Conservation (phyloP, 192 early-diverging fungal genomes). For the Funneliformis mosseae region DNA sequence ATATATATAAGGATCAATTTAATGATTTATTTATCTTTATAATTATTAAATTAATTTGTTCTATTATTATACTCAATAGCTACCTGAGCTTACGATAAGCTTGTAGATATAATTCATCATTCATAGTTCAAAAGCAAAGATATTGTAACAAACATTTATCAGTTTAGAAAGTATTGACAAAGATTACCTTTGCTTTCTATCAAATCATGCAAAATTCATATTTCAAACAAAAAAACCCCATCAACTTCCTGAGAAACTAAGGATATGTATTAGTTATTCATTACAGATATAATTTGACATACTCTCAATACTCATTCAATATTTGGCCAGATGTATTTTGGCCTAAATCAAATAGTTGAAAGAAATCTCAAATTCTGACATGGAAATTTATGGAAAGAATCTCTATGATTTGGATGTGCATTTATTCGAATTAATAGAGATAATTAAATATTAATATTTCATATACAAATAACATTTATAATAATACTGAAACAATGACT, state of each 20-base stretch:
- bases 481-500: no score
- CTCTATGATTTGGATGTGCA: not conserved
- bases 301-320: not conserved
- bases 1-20: not conserved
- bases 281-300: not conserved
- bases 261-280: not conserved
- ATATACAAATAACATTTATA: no score
- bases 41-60: not conserved
- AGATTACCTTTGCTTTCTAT: not conserved
- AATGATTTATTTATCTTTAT: not conserved
- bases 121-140: not conserved
- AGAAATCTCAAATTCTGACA: not conserved
- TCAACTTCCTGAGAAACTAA: not conserved
- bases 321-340: not conserved
- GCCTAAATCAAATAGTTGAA: not conserved
- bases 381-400: not conserved
- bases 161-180: not conserved
- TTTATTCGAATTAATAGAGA: not conserved
- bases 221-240: not conserved
- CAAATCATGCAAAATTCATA: not conserved
- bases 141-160: not conserved
- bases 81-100: not conserved
- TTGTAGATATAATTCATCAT: not conserved
- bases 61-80: not conserved
- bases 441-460: no score